These are phyloP conservation scores for Cantharellus cinnabarinus DNA, from an alignment of 768 basidiomycete genomes.

Conservation along the genomic window DNA sequence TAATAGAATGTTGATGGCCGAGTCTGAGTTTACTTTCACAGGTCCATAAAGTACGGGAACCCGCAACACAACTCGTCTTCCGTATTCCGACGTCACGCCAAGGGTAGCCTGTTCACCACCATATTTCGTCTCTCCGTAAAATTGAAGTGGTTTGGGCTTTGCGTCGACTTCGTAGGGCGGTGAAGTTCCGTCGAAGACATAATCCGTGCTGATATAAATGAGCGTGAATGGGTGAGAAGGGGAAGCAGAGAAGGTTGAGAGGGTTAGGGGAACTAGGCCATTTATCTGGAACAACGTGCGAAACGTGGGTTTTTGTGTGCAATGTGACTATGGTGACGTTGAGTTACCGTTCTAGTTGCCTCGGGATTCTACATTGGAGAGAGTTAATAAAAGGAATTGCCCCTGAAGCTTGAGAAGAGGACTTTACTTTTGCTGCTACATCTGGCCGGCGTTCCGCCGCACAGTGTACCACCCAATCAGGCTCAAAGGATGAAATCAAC, in stretches of 20 bases:
- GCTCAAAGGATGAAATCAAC: conserved; percentile 36
- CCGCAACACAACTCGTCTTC: conserved; percentile 47
- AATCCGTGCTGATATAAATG: conserved; percentile 90
- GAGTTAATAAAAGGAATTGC: background rate
- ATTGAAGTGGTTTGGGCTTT: conserved; percentile 61
- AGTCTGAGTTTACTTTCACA: conserved; percentile 64
- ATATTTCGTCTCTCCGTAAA: conserved; percentile 74
- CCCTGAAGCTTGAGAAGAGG: background rate
- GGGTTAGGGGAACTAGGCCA: conserved; percentile 45
- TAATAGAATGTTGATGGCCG: conserved; percentile 72
- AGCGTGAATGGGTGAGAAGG: conserved; percentile 37
- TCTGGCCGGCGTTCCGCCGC: conserved; percentile 89
- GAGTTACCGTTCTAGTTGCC: conserved; percentile 23
- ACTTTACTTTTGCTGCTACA: conserved; percentile 47
- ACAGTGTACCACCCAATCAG: conserved; percentile 81
- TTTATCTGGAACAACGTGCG: conserved; percentile 42
- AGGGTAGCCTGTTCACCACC: conserved; percentile 72
- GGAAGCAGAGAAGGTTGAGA: conserved; percentile 39
- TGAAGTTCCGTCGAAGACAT: conserved; percentile 87
- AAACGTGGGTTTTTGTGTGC: background rate
- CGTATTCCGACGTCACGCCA: conserved; percentile 16
- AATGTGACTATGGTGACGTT: too few relatives aligned
- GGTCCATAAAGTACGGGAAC: conserved; percentile 92
- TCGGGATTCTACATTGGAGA: conserved; percentile 35
- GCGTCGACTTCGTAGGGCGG: conserved; percentile 71